Evolutionary conservation across 2,329 filamentous ascomycete genomes (phyloP).

Genomic region (Geosmithia flava): DNA sequence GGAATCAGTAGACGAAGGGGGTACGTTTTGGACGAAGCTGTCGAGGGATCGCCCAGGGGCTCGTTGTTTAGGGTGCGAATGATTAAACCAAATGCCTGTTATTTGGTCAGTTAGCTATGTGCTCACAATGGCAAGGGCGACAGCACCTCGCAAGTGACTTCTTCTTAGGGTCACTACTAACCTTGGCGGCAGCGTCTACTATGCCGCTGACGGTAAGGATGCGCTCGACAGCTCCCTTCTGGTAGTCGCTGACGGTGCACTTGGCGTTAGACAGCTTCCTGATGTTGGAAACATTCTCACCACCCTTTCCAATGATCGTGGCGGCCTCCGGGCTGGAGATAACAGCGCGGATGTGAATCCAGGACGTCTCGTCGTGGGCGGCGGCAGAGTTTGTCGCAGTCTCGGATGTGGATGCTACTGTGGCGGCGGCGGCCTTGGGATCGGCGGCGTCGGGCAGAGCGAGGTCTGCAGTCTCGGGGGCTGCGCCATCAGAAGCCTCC

Average conservation of each 20-base stretch:
- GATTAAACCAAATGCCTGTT: conserved; percentile 87
- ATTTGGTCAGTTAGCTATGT: conserved; percentile 12
- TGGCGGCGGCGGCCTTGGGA: conserved; percentile 21
- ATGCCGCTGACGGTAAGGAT: conserved; percentile 95
- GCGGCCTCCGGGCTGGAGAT: conserved; percentile 96
- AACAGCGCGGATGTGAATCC: conserved; percentile 94
- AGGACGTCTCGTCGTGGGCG: conserved; percentile 78
- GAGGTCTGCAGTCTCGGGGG: conserved; percentile 11
- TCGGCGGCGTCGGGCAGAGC: conserved; percentile 17
- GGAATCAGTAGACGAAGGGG: conserved; percentile 90
- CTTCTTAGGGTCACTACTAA: conserved; percentile 23
- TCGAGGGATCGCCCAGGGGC: conserved; percentile 76
- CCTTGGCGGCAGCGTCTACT: conserved; percentile 94
- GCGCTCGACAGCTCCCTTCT: conserved; percentile 91
- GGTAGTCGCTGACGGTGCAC: conserved; percentile 97
- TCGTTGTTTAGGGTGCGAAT: conserved; percentile 98
- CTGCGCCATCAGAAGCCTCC: conserved; percentile 33
- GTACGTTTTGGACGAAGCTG: conserved; percentile 91
- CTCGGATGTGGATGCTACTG: conserved; percentile 21
- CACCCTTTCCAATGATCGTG: conserved; percentile 95
- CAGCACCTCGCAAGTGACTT: neutral
- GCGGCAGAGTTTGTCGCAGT: conserved; percentile 31
- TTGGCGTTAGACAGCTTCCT: conserved; percentile 90
- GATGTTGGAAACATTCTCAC: conserved; percentile 97
- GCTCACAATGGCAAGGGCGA: neutral